Percentiles rank a stretch among this genome's conserved stretches.
Evolutionary conservation across 2,329 filamentous ascomycete genomes (phyloP).

Genomic region (Fusarium agapanthi): DNA sequence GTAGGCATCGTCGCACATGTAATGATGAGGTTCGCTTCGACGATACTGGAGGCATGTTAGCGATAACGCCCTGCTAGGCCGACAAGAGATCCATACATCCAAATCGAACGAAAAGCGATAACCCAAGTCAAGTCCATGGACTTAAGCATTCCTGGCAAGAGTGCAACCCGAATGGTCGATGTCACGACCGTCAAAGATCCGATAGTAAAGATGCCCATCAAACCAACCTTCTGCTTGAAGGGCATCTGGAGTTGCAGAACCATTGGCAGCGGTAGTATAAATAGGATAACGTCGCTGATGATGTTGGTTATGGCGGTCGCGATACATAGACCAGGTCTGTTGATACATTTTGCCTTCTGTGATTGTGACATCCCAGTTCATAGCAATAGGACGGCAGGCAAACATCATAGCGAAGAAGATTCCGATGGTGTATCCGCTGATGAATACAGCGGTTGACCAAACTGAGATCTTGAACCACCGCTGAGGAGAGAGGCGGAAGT

Average conservation of each 20-base stretch:
- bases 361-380: slow-evolving; percentile 44
- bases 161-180: slow-evolving; percentile 42
- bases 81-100: slow-evolving; percentile 39
- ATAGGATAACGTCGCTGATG: slow-evolving; percentile 56
- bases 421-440: slow-evolving; percentile 44
- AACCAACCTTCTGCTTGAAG: slow-evolving; percentile 55
- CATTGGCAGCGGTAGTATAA: slow-evolving; percentile 56
- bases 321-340: slow-evolving; percentile 58
- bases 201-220: slow-evolving; percentile 55
- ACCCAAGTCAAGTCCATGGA: slow-evolving; percentile 44
- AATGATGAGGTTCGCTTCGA: slow-evolving; percentile 53
- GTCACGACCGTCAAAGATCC: slow-evolving; percentile 50
- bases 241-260: slow-evolving; percentile 57
- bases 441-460: slow-evolving; percentile 43
- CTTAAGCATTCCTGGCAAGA: slow-evolving; percentile 42
- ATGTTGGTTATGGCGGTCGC: slow-evolving; percentile 58
- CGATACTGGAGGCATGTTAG: slow-evolving; percentile 14
- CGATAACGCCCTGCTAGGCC: too few relatives aligned
- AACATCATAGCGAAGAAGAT: slow-evolving; percentile 50
- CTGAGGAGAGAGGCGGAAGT: slow-evolving; percentile 49
- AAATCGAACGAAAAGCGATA: slow-evolving; percentile 40
- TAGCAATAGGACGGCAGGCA: slow-evolving; percentile 47
- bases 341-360: slow-evolving; percentile 52
- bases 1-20: slow-evolving; percentile 53
- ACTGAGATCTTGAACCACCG: slow-evolving; percentile 45